A percentile compares a stretch with the other conserved stretches of the same genome.
Conservation (phyloP, 441 rosid species). For the Theobroma grandiflorum region DNA sequence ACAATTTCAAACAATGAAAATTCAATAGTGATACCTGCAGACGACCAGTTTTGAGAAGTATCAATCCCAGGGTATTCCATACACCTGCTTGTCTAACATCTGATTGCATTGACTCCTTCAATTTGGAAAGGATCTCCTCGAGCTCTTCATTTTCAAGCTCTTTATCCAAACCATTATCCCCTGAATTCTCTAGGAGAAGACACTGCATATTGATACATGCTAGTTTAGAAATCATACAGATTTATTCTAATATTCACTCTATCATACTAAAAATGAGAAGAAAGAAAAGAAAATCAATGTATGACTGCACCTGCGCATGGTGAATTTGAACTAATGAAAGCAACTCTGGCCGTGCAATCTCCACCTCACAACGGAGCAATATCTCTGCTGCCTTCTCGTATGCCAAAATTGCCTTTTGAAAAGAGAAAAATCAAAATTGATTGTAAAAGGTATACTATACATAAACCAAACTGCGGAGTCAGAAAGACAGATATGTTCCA, state of each 20-base stretch:
- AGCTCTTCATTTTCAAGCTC: conserved; percentile 85
- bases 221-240: conserved; percentile 29
- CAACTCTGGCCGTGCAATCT: conserved; percentile 89
- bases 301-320: conserved; percentile 83
- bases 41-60: conserved; percentile 89
- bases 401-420: conserved; percentile 75
- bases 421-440: neutral
- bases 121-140: conserved; percentile 70
- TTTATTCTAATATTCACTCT: neutral
- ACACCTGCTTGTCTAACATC: conserved; percentile 81
- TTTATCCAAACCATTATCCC: conserved; percentile 65
- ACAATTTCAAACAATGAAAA: conserved; percentile 23
- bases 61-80: conserved; percentile 87
- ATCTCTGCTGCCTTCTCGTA: conserved; percentile 96
- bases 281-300: conserved; percentile 20
- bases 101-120: conserved; percentile 74
- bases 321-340: conserved; percentile 91
- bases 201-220: conserved; percentile 55
- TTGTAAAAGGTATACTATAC: neutral
- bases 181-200: conserved; percentile 71
- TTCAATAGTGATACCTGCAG: conserved; percentile 58
- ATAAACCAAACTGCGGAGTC: conserved; percentile 11
- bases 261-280: neutral
- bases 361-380: conserved; percentile 74
- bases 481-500: conserved; percentile 5